Evolutionary conservation across 768 basidiomycete genomes (phyloP).

Genomic region (Kwoniella newhampshirensis): DNA sequence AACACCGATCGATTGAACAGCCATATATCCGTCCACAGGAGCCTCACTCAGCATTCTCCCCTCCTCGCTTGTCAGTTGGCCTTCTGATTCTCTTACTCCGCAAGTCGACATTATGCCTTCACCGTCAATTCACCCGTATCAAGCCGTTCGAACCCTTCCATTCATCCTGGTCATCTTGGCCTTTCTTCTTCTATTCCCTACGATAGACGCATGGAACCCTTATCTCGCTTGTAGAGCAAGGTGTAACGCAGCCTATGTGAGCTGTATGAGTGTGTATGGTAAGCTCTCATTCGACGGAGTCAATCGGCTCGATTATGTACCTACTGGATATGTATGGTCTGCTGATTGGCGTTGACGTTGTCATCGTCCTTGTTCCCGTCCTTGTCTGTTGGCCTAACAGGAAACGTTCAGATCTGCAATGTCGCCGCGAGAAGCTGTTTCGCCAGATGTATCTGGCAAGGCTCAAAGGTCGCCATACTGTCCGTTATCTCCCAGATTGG

Average conservation of each 20-base stretch:
- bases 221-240: conserved; percentile 24
- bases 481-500: no score
- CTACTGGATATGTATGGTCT: conserved; percentile 1
- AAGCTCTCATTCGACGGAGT: conserved; percentile 7
- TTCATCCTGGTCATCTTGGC: no score
- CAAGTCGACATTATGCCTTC: no score
- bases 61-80: no score
- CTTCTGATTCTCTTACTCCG: no score
- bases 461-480: no score
- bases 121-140: no score
- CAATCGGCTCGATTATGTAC: neutral
- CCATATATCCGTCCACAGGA: no score
- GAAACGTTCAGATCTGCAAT: conserved; percentile 39
- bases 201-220: conserved; percentile 24
- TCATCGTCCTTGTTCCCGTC: neutral
- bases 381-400: no score
- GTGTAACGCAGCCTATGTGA: conserved; percentile 39
- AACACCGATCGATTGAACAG: no score
- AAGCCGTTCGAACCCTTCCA: no score
- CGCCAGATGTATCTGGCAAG: conserved; percentile 24
- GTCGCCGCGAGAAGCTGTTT: conserved; percentile 34
- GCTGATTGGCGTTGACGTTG: neutral
- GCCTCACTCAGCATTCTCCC: no score
- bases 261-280: conserved; percentile 48
- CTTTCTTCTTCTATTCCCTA: conserved; percentile 3